Evolutionary conservation across 2,329 filamentous ascomycete species (phyloP).

Genomic region (Orbilia oligospora): DNA sequence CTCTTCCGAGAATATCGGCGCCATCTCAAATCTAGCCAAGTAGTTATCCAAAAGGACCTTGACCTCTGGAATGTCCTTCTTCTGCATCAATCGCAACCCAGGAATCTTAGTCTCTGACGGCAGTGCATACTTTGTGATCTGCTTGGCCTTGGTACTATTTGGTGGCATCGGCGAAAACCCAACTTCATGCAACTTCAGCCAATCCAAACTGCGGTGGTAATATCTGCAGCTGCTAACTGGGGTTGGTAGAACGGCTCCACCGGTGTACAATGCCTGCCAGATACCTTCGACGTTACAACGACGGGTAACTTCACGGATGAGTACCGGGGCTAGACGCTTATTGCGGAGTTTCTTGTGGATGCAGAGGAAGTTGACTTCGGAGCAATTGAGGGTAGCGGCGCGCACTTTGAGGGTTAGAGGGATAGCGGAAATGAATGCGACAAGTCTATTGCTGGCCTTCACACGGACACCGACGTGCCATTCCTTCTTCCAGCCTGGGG

Average conservation of each 20-base stretch:
- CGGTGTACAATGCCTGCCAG: slow-evolving; percentile 97
- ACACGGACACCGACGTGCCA: slow-evolving; percentile 97
- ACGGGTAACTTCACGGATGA: slow-evolving; percentile 98
- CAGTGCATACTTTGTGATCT: slow-evolving; percentile 87
- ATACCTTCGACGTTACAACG: slow-evolving; percentile 87
- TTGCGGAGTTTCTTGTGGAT: slow-evolving; percentile 97
- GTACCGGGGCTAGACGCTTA: slow-evolving; percentile 90
- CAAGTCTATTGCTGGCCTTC: slow-evolving; percentile 84
- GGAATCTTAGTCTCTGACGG: slow-evolving; percentile 80
- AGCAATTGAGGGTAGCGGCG: slow-evolving; percentile 79
- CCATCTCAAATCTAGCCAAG: slow-evolving; percentile 83
- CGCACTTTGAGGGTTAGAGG: slow-evolving; percentile 87
- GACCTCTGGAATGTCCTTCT: slow-evolving; percentile 82
- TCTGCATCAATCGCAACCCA: slow-evolving; percentile 84
- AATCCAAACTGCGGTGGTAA: slow-evolving; percentile 93
- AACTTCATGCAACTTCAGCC: slow-evolving; percentile 94
- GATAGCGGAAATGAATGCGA: slow-evolving; percentile 95
- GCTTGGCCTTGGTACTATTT: slow-evolving; percentile 85
- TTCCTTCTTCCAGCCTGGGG: slow-evolving; percentile 91
- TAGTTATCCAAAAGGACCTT: slow-evolving; percentile 82
- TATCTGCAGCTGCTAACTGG: slow-evolving; percentile 95
- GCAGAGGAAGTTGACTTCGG: slow-evolving; percentile 98
- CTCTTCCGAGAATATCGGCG: slow-evolving; percentile 82
- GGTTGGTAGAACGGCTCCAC: slow-evolving; percentile 88
- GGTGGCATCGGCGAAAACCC: slow-evolving; percentile 91